Conservation (phyloP, 352 stramenopile genomes). For the Pythium insidiosum region DNA sequence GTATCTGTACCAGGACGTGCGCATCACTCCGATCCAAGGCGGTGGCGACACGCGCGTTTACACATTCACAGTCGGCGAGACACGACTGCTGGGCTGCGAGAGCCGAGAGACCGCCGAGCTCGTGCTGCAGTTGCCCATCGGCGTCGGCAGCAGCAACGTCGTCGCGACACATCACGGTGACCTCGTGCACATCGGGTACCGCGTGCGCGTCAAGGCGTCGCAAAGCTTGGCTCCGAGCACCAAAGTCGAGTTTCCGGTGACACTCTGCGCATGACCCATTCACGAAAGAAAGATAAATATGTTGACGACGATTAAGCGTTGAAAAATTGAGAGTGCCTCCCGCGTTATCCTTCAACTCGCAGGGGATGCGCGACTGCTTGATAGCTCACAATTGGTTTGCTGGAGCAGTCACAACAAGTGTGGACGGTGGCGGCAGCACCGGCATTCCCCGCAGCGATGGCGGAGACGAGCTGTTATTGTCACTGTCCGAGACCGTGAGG, state of each 20-base stretch:
- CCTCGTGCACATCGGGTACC: slow-evolving; percentile 8
- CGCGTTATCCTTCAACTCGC: too few relatives aligned
- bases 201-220: slow-evolving; percentile 9
- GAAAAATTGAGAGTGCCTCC: too few relatives aligned
- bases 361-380: too few relatives aligned
- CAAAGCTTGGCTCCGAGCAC: slow-evolving; percentile 9
- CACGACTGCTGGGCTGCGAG: not conserved
- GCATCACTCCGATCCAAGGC: slow-evolving; percentile 4
- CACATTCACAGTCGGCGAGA: slow-evolving; percentile 7
- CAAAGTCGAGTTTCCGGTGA: slow-evolving; percentile 11
- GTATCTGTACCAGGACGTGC: slow-evolving; percentile 11
- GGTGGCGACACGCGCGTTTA: slow-evolving; percentile 5
- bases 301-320: too few relatives aligned
- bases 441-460: too few relatives aligned
- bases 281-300: too few relatives aligned
- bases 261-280: too few relatives aligned
- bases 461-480: too few relatives aligned
- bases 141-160: not conserved
- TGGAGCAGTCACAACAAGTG: too few relatives aligned
- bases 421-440: too few relatives aligned
- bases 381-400: too few relatives aligned
- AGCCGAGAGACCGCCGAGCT: not conserved
- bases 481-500: too few relatives aligned
- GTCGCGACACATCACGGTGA: slow-evolving; percentile 5
- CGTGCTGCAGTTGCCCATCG: not conserved